These are phyloP conservation scores for Helianthus tuberosus DNA, from an alignment of 129 eudicot genomes.

Conservation along the genomic window DNA sequence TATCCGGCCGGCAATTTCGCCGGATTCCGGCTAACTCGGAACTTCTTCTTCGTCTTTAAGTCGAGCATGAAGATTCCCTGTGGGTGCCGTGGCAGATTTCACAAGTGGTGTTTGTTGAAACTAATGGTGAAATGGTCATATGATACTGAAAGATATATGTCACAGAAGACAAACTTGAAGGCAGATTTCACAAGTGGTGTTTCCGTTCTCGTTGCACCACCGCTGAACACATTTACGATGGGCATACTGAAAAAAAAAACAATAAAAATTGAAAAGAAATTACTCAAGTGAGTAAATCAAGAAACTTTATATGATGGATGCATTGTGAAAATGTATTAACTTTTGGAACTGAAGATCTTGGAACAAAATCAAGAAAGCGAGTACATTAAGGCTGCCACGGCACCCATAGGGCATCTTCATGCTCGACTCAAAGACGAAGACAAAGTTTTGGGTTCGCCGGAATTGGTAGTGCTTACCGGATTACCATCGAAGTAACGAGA, in stretches of 20 bases:
- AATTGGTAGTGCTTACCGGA: too few relatives aligned
- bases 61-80: constrained; percentile 77
- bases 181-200: constrained; percentile 74
- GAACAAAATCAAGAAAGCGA: neutral
- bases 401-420: constrained; percentile 83
- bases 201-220: constrained; percentile 87
- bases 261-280: neutral
- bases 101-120: too few relatives aligned
- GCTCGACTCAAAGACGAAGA: too few relatives aligned
- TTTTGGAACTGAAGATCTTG: neutral
- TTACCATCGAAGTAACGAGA: too few relatives aligned
- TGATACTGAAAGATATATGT: neutral
- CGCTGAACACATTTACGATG: constrained; percentile 75
- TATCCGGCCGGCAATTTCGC: too few relatives aligned
- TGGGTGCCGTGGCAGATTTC: constrained; percentile 73
- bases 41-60: too few relatives aligned
- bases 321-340: neutral
- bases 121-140: neutral
- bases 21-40: too few relatives aligned
- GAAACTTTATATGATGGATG: neutral
- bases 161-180: constrained; percentile 47
- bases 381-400: constrained; percentile 68
- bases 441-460: too few relatives aligned
- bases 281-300: neutral
- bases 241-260: constrained; percentile 57